Evolutionary conservation across 306 rosid species (phyloP).

Genomic region (Trichosanthes truncata): DNA sequence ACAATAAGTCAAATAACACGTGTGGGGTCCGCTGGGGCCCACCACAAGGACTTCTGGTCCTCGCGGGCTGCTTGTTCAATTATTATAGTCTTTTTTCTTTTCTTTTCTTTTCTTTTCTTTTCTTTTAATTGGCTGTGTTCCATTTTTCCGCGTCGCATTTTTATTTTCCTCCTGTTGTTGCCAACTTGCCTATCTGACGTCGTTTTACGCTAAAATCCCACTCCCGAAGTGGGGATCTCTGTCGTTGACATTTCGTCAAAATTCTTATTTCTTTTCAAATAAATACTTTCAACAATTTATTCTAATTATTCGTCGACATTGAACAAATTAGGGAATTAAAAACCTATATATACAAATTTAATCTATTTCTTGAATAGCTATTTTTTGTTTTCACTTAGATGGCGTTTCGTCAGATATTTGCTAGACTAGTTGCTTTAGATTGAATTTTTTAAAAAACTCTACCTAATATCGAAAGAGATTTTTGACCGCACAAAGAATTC

Average conservation of each 20-base stretch:
- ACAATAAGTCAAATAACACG: not conserved
- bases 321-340: not conserved
- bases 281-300: not conserved
- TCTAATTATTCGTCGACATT: not conserved
- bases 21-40: not conserved
- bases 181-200: not conserved
- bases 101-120: not conserved
- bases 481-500: not conserved
- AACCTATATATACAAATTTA: too few relatives aligned
- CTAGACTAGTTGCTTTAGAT: not conserved
- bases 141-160: not conserved
- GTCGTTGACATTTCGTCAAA: not conserved
- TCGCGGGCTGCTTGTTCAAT: not conserved
- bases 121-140: not conserved
- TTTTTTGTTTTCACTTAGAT: too few relatives aligned
- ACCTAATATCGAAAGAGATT: not conserved
- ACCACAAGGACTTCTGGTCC: not conserved
- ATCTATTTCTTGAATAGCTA: too few relatives aligned
- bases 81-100: not conserved
- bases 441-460: not conserved
- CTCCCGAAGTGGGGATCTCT: not conserved
- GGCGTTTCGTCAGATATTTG: not conserved
- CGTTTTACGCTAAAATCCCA: not conserved
- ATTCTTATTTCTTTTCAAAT: not conserved
- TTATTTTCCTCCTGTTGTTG: not conserved